Percentiles rank a stretch among this genome's conserved stretches.
These are phyloP conservation scores for Chrysosporium keratinophilum DNA, from an alignment of 2,329 filamentous ascomycete species.

Conservation along the genomic window DNA sequence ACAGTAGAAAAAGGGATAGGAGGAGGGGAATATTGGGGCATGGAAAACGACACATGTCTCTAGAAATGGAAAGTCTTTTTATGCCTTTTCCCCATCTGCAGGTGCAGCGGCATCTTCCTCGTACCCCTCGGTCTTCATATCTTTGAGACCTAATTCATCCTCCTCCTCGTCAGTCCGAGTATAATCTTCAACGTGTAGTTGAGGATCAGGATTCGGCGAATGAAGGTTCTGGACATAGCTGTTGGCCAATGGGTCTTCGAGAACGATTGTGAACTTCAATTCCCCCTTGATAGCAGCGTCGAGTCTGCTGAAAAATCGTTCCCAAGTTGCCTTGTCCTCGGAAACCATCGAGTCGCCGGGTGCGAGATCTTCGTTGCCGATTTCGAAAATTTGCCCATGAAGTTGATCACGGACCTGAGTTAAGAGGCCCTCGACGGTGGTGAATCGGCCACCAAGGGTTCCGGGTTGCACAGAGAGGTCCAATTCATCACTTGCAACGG, in stretches of 20 bases:
- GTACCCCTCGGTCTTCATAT: constrained; percentile 90
- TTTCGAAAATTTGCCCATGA: constrained; percentile 74
- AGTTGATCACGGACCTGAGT: constrained; percentile 89
- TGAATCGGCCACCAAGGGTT: constrained; percentile 91
- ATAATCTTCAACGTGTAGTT: constrained; percentile 74
- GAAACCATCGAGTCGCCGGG: constrained; percentile 69
- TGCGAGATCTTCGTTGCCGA: constrained; percentile 44
- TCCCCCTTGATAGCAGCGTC: constrained; percentile 70
- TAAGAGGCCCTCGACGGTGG: constrained; percentile 86
- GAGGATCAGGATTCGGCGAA: constrained; percentile 69
- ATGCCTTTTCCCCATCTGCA: background rate
- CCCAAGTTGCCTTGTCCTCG: constrained; percentile 62
- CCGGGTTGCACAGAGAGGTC: constrained; percentile 81
- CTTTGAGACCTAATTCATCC: constrained; percentile 77
- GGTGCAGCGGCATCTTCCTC: constrained; percentile 42
- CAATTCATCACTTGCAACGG: constrained; percentile 75
- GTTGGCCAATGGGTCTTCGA: constrained; percentile 80
- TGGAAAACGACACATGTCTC: background rate
- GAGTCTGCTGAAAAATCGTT: constrained; percentile 66
- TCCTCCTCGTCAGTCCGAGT: constrained; percentile 82
- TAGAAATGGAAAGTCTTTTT: too few species aligned
- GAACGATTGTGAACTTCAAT: constrained; percentile 67
- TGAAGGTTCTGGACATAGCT: constrained; percentile 86
- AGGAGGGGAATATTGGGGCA: too few species aligned
- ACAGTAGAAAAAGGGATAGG: background rate